Evolutionary conservation across 2,329 filamentous ascomycete genomes (phyloP).

Genomic region (Fusarium sp.): DNA sequence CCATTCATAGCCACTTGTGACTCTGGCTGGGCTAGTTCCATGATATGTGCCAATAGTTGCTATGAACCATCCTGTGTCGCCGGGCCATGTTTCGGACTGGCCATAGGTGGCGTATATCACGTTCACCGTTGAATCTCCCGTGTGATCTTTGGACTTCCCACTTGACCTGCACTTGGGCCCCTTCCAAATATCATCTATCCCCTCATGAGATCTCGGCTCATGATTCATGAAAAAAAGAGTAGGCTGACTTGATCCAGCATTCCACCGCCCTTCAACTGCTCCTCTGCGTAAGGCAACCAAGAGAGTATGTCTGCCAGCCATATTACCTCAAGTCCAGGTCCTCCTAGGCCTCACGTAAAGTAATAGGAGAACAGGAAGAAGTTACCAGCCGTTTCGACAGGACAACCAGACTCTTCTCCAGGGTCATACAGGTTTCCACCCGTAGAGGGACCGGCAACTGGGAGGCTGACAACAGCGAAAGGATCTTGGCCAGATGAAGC

Average conservation of each 20-base stretch:
- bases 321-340: fast-evolving
- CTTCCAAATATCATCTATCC: fast-evolving
- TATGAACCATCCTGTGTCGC: too few relatives aligned
- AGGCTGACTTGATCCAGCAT: background rate
- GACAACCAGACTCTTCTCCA: background rate
- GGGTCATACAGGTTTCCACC: too few relatives aligned
- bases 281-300: background rate
- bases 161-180: too few relatives aligned
- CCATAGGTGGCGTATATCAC: background rate
- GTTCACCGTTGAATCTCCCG: fast-evolving
- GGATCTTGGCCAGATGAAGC: too few relatives aligned
- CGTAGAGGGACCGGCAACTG: fast-evolving
- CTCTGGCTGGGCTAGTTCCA: fast-evolving
- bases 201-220: too few relatives aligned
- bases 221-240: background rate
- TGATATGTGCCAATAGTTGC: too few relatives aligned
- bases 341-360: background rate
- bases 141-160: fast-evolving
- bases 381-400: too few relatives aligned
- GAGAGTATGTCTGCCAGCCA: background rate
- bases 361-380: fast-evolving
- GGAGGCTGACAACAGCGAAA: fast-evolving
- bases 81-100: too few relatives aligned
- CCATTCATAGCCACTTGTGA: fast-evolving
- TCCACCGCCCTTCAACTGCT: background rate